A percentile compares a stretch with the other conserved stretches of the same genome.
Evolutionary conservation across 2,329 filamentous ascomycete species (phyloP).

Genomic region (Thelonectria discophora): DNA sequence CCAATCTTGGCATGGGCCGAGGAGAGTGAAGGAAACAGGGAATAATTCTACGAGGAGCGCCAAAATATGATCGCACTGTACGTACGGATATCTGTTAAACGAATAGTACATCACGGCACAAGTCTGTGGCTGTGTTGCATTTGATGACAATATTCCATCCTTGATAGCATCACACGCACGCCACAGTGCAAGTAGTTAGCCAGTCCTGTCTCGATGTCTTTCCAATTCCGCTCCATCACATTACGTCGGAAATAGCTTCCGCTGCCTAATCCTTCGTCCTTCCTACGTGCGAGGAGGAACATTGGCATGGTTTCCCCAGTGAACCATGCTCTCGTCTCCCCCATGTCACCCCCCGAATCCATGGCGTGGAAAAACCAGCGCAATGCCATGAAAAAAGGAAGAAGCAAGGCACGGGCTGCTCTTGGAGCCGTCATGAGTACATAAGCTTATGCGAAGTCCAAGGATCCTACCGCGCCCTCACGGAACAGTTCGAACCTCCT

Average conservation of each 20-base stretch:
- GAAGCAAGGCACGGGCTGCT: slow-evolving; percentile 4
- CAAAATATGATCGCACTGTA: too few species aligned
- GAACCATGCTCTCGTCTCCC: neutral
- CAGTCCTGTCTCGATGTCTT: neutral
- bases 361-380: neutral
- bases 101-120: neutral
- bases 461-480: neutral
- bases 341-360: neutral
- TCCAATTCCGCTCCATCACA: neutral
- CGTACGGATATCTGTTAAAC: too few species aligned
- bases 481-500: neutral
- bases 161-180: neutral
- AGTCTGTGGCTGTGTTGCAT: neutral
- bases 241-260: too few species aligned
- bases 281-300: neutral
- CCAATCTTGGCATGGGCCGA: slow-evolving; percentile 3
- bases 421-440: slow-evolving; percentile 9
- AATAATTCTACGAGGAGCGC: neutral
- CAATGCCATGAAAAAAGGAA: neutral
- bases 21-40: neutral
- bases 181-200: neutral
- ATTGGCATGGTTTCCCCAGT: slow-evolving; percentile 20
- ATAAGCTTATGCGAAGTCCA: slow-evolving; percentile 5
- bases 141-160: neutral
- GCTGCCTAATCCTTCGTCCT: too few species aligned